phyloP scores from a whole-genome alignment of 2,329 filamentous ascomycete genomes.

The Cercospora sp. region DNA sequence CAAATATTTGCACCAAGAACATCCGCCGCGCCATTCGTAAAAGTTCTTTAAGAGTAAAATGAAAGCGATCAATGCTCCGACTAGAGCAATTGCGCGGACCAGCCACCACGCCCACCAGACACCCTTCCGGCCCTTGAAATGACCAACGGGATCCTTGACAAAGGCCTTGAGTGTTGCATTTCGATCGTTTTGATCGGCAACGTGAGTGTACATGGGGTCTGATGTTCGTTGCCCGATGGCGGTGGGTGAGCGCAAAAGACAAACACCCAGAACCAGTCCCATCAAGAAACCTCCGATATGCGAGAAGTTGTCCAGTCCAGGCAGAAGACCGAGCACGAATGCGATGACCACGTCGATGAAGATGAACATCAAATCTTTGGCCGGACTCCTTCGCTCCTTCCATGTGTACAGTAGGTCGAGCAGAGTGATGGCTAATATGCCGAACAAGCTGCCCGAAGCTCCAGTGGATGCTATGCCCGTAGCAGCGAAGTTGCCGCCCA shows the following conservation, averaged over 20 bases:
- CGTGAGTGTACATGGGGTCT: constrained; percentile 26
- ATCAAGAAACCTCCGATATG: constrained; percentile 96
- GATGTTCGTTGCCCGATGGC: constrained; percentile 42
- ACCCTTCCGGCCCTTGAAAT: constrained; percentile 89
- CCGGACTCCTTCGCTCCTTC: constrained; percentile 72
- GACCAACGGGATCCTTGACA: constrained; percentile 58
- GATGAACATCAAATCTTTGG: constrained; percentile 85
- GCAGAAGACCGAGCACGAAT: constrained; percentile 87
- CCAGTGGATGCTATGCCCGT: constrained; percentile 77
- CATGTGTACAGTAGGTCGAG: constrained; percentile 93
- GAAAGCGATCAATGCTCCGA: constrained; percentile 81
- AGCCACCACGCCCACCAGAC: constrained; percentile 99
- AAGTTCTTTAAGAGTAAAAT: constrained; percentile 88
- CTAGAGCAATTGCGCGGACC: constrained; percentile 72
- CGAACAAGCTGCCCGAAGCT: constrained; percentile 87
- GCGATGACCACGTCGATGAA: constrained; percentile 81
- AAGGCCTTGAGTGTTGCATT: constrained; percentile 45
- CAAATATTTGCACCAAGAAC: constrained; percentile 91
- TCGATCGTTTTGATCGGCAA: constrained; percentile 21
- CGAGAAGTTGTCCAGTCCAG: constrained; percentile 93
- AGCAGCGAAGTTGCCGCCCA: constrained; percentile 90
- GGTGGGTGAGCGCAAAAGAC: constrained; percentile 84
- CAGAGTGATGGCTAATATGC: constrained; percentile 82
- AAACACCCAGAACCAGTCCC: constrained; percentile 83
- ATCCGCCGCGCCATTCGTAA: constrained; percentile 74